phyloP scores from a whole-genome alignment of 2,329 filamentous ascomycete species.

The Fusarium globosum region DNA sequence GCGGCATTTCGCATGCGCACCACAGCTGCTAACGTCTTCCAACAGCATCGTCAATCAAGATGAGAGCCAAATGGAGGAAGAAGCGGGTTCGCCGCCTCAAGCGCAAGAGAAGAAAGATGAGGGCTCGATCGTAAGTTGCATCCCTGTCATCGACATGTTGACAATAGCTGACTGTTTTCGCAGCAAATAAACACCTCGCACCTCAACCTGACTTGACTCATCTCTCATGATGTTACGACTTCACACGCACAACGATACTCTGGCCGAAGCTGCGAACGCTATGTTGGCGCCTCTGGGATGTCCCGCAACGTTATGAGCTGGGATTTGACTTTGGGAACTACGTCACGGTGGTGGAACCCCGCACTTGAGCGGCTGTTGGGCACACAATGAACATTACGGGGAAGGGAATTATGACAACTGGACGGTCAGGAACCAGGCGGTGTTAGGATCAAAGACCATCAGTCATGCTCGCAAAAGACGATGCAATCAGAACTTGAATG shows the following conservation, averaged over 20 bases:
- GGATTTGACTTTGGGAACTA: slow-evolving; percentile 46
- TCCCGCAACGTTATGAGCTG: slow-evolving; percentile 36
- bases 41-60: slow-evolving; percentile 63
- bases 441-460: slow-evolving; percentile 47
- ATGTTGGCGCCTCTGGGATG: slow-evolving; percentile 29
- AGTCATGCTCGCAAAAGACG: slow-evolving; percentile 43
- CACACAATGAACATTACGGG: slow-evolving; percentile 47
- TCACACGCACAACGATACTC: slow-evolving; percentile 47
- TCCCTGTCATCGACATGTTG: not conserved
- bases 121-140: slow-evolving; percentile 87
- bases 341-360: slow-evolving; percentile 45
- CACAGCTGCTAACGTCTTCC: slow-evolving; percentile 36
- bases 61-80: slow-evolving; percentile 99
- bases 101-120: slow-evolving; percentile 99
- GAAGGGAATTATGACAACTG: slow-evolving; percentile 47
- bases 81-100: slow-evolving; percentile 99
- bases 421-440: slow-evolving; percentile 48
- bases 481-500: slow-evolving; percentile 40
- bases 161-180: slow-evolving; percentile 48
- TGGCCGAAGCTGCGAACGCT: slow-evolving; percentile 42
- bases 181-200: slow-evolving; percentile 76
- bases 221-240: slow-evolving; percentile 55
- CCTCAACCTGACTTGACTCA: slow-evolving; percentile 66
- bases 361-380: slow-evolving; percentile 45
- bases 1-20: not conserved